A percentile compares a stretch with the other conserved stretches of the same genome.
Conservation (phyloP, 768 basidiomycete genomes). For the Termitomyces heimii region DNA sequence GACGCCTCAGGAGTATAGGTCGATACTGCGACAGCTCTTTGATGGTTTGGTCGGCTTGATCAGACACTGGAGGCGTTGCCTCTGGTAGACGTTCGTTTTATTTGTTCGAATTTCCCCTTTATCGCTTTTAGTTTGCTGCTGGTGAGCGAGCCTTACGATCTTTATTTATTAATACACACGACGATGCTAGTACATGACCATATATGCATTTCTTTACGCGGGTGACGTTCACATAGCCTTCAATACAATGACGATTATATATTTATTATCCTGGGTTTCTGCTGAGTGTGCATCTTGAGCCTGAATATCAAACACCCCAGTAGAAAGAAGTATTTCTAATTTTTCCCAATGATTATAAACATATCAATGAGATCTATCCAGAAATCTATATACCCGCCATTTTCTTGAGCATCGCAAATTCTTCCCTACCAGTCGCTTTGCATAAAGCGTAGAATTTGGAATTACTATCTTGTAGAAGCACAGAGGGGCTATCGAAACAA, state of each 20-base stretch:
- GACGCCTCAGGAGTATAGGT: conserved; percentile 5
- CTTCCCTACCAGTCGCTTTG: conserved; percentile 67
- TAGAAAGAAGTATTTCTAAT: background rate
- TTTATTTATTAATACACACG: background rate
- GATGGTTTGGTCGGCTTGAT: conserved; percentile 1
- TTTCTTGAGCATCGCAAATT: conserved; percentile 63
- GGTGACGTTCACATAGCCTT: background rate
- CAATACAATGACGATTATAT: background rate
- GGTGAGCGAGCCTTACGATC: background rate
- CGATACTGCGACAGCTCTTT: conserved; percentile 4
- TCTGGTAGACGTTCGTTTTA: background rate
- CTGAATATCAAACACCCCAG: background rate
- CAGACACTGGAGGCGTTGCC: conserved; percentile 2
- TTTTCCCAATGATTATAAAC: background rate
- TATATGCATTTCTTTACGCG: background rate
- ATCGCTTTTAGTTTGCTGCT: background rate
- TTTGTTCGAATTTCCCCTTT: background rate
- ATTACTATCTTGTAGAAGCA: conserved; percentile 45
- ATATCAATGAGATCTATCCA: background rate
- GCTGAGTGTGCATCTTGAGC: background rate
- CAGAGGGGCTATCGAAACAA: conserved; percentile 35
- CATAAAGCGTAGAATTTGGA: conserved; percentile 67
- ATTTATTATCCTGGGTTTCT: background rate
- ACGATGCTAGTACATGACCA: background rate
- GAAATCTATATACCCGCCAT: conserved; percentile 43